Evolutionary conservation across 2,329 filamentous ascomycete species (phyloP), one percentile per base, ranked within the genome.

Genomic region (Karstenula rhodostoma): DNA sequence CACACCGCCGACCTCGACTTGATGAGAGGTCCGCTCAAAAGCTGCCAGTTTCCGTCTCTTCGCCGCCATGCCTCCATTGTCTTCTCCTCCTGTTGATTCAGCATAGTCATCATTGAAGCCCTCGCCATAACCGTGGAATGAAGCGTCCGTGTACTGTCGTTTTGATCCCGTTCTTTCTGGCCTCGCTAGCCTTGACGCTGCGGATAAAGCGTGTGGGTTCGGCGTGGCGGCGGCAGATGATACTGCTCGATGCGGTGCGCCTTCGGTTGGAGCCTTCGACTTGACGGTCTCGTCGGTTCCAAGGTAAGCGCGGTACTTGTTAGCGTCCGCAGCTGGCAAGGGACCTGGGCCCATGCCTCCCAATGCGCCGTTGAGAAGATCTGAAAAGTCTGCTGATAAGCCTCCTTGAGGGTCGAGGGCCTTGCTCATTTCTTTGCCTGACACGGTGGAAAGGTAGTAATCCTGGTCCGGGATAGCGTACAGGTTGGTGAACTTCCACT

Each of bases 51-150:
- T 75, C 63, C 74, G 70, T 57, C 71, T 70, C 66, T 78, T 78
- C 44, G 71, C 70, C 59, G 49, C 49, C 49, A 70, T 56, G 53
- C 64, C 65, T 17, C 73, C 69, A 53, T 90, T 87, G 67, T 91
- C 90, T 67, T 88, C 87, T 66, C 91, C 90, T 59, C 88, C 89
- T 23, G 90, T 91, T 23, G 89, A 91, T 71, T 92, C 88, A 58
- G 83, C 86, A 9, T 90, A 90, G 65, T 92, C 89, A 63, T 93
- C 90, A 10, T 84, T 84, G 67, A 84, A 92, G 35, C 89, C 88
- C 67, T 93, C 90, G 47, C 87, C 86, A 70, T 93, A 93, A 44
- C 91, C 90, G 69, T 90, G 88, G 71, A 86, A 94, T 69, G 89
- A 91, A 68, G 84, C 86, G 65, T 94, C 91, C 42, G 89, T 88